Evolutionary conservation across 2,329 filamentous ascomycete species (phyloP), one percentile per base, ranked within the genome.

Genomic region (Cercospora beticola): DNA sequence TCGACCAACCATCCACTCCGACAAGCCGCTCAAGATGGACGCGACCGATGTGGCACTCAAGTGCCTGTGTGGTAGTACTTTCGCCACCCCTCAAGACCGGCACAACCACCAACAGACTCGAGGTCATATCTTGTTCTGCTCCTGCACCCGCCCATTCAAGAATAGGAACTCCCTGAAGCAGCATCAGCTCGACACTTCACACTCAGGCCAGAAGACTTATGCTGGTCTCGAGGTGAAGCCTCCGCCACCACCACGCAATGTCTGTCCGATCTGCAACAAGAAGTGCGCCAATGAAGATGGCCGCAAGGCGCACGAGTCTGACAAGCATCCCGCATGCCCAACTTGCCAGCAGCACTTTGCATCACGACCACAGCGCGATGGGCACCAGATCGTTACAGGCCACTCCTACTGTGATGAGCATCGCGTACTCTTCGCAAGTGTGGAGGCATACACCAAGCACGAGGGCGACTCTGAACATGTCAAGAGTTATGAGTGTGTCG

Each of bases 331-430:
- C 16, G 5, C 18, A 9, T 73, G 70, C 26, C 67, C 71, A n/a
- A 49, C 28, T 18, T 73, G 71, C 31, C 23, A 36, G 8, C 63
- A 71, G 59, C 58, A 56, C 1, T 73, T 69, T 62, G 2, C 31
- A 43, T 43, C 28, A 16, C 5, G 6, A 9, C n/a, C 5, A 5
- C 59, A 66, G 21, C 58, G 61, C 10, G 10, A 26, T 3, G 60
- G 43, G 10, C 72, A 73, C 36, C 66, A 70, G 28, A 62, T 49
- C 14, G 49, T 31, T 1, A 30, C 59, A 3, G 57, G 31, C 12
- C 70, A 73, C 43, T 70, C 57, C 43, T 73, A 65, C 21, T 73
- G 72, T 43, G 28, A 61, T 14, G 67, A 71, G 14, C 68, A 71
- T 21, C 16, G 67, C 18, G 12, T 23, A 12, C 40, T 28, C 2